These are phyloP conservation scores for Arachis hypogaea DNA, from an alignment of 306 rosid genomes.

Conservation along the genomic window DNA sequence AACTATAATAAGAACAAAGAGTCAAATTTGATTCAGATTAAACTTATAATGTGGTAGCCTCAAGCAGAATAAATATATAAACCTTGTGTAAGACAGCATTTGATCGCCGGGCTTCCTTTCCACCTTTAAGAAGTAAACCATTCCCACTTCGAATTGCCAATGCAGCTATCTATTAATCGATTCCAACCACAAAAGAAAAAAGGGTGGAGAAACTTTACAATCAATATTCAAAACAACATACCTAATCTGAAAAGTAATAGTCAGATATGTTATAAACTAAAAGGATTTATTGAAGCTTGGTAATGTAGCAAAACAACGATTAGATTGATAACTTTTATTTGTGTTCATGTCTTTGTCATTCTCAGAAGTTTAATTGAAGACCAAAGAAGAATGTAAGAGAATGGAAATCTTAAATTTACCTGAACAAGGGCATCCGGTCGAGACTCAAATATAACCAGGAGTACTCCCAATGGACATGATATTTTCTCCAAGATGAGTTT, in stretches of 20 bases:
- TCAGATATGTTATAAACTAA: slow-evolving; percentile 6
- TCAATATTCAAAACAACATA: slow-evolving; percentile 24
- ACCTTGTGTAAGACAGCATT: slow-evolving; percentile 87
- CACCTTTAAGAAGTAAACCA: slow-evolving; percentile 93
- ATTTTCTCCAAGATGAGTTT: slow-evolving; percentile 73
- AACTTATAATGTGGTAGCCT: slow-evolving; percentile 23
- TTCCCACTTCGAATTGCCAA: slow-evolving; percentile 92
- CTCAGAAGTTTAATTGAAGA: slow-evolving; percentile 27
- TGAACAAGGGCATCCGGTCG: slow-evolving; percentile 99
- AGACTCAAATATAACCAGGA: slow-evolving; percentile 83
- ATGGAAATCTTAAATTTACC: slow-evolving; percentile 47
- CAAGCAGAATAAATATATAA: slow-evolving; percentile 30
- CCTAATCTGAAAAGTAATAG: neutral
- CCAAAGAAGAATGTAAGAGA: slow-evolving; percentile 10
- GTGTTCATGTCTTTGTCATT: slow-evolving; percentile 19
- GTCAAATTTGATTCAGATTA: slow-evolving; percentile 10
- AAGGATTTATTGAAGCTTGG: slow-evolving; percentile 1
- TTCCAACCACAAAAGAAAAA: neutral
- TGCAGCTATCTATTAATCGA: slow-evolving; percentile 73
- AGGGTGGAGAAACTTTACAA: neutral
- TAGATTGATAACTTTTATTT: slow-evolving; percentile 14
- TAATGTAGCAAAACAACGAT: slow-evolving; percentile 8
- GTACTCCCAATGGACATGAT: slow-evolving; percentile 83
- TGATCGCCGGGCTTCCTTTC: slow-evolving; percentile 84
- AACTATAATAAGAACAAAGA: slow-evolving; percentile 2